Evolutionary conservation across 2,329 filamentous ascomycete species (phyloP).

Genomic region (Rhinocladiella mackenziei): DNA sequence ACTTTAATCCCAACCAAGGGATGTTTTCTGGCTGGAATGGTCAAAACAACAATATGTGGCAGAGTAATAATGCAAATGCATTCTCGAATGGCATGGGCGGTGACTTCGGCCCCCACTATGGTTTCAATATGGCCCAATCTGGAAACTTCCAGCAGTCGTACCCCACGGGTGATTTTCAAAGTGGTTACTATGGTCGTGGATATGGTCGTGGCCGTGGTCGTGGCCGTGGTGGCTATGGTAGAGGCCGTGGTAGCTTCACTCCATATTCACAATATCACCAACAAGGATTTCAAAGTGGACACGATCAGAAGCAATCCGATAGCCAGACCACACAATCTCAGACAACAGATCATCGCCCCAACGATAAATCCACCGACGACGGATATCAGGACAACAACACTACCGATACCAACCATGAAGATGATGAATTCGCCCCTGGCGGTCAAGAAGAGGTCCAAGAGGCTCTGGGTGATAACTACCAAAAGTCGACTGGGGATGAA

Average conservation of each 20-base stretch:
- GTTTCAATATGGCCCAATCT: constrained; percentile 71
- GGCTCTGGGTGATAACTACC: constrained; percentile 28
- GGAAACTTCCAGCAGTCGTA: constrained; percentile 67
- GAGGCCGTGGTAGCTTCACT: constrained; percentile 37
- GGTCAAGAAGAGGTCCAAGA: constrained; percentile 36
- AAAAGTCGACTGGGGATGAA: constrained; percentile 16
- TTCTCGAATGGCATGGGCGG: constrained; percentile 68
- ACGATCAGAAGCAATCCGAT: constrained; percentile 22
- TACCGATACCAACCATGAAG: constrained; percentile 28
- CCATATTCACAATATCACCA: constrained; percentile 35
- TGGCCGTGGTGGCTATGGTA: constrained; percentile 52
- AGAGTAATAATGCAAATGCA: constrained; percentile 87
- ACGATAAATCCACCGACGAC: constrained; percentile 19
- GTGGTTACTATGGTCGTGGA: constrained; percentile 69
- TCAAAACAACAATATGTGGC: constrained; percentile 69
- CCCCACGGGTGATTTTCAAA: constrained; percentile 59
- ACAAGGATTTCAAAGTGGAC: constrained; percentile 23
- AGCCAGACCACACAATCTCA: constrained; percentile 12
- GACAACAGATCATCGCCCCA: constrained; percentile 3
- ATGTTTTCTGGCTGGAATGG: constrained; percentile 76
- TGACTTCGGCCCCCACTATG: constrained; percentile 76
- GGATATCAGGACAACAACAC: constrained; percentile 15
- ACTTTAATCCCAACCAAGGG: constrained; percentile 50
- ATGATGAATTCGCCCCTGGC: constrained; percentile 36
- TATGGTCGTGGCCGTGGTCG: constrained; percentile 64